These are phyloP conservation scores for Pseudozyma tsukubaensis DNA, from an alignment of 1,284 basidiomycete species.

Conservation along the genomic window DNA sequence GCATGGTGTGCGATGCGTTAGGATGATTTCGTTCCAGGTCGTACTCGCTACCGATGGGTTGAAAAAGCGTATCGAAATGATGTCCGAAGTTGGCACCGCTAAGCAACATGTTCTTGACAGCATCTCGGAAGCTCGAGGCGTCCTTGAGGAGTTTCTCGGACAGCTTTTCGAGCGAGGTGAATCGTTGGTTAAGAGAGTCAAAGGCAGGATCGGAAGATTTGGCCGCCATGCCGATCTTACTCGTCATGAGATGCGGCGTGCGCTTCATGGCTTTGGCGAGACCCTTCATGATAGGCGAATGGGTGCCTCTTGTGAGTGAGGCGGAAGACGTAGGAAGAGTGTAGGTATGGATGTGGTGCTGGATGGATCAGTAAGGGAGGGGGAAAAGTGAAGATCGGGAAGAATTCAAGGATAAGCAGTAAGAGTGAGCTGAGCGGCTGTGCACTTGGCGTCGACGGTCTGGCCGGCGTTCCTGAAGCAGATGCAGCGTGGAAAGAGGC, in stretches of 20 bases:
- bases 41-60: conserved; percentile 75
- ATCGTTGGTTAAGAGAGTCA: conserved; percentile 71
- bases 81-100: conserved; percentile 81
- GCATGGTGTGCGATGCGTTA: conserved; percentile 80
- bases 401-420: not conserved
- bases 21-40: conserved; percentile 84
- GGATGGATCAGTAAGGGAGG: not conserved
- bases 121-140: conserved; percentile 84
- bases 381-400: not conserved
- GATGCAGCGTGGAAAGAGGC: not conserved
- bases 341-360: not conserved
- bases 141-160: conserved; percentile 93
- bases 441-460: conserved; percentile 1
- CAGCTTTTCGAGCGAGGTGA: conserved; percentile 80
- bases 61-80: conserved; percentile 77
- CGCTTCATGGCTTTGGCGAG: conserved; percentile 63
- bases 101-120: conserved; percentile 75
- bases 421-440: conserved; percentile 1
- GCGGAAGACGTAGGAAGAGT: not conserved
- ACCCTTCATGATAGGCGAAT: conserved; percentile 53
- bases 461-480: conserved; percentile 7
- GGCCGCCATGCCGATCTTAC: conserved; percentile 63
- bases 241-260: conserved; percentile 66
- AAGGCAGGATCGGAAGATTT: conserved; percentile 66
- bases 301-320: not conserved